These are phyloP conservation scores for Globisporangium splendens DNA, from an alignment of 352 stramenopile species.

Conservation along the genomic window DNA sequence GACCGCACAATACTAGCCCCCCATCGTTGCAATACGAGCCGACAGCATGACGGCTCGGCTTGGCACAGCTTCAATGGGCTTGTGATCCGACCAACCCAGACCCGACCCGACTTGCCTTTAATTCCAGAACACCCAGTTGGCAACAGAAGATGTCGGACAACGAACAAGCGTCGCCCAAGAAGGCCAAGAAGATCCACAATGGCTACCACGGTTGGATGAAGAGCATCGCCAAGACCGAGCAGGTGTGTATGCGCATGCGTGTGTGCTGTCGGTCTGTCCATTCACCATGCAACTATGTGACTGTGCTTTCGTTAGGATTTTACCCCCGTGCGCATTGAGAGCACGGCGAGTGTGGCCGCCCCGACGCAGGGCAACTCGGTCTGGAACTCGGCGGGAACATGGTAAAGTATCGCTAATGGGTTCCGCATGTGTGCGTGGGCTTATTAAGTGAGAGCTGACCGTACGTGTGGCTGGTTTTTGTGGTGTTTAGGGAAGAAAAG, in stretches of 20 bases:
- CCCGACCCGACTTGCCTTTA: too few relatives aligned
- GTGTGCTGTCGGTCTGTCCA: too few relatives aligned
- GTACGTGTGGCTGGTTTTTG: constrained; percentile 1
- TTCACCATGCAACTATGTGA: not conserved
- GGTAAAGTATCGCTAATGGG: constrained; percentile 29
- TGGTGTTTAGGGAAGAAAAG: constrained; percentile 61
- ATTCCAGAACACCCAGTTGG: not conserved
- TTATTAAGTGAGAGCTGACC: constrained; percentile 1
- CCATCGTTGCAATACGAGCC: too few relatives aligned
- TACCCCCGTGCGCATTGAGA: constrained; percentile 69
- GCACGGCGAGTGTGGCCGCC: constrained; percentile 13
- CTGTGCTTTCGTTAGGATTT: constrained; percentile 47
- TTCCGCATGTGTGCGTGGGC: not conserved
- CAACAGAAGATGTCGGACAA: constrained; percentile 24
- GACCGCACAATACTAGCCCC: too few relatives aligned
- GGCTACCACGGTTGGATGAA: constrained; percentile 89
- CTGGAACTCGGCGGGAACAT: constrained; percentile 80
- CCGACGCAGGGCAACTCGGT: constrained; percentile 46
- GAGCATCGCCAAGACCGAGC: constrained; percentile 74
- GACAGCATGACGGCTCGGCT: too few relatives aligned
- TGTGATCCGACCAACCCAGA: too few relatives aligned
- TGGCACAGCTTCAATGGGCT: too few relatives aligned
- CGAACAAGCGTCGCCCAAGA: constrained; percentile 30
- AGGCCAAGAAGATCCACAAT: constrained; percentile 59
- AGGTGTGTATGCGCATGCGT: constrained; percentile 25